Conservation (phyloP, 768 basidiomycete genomes). For the Suillus discolor region DNA sequence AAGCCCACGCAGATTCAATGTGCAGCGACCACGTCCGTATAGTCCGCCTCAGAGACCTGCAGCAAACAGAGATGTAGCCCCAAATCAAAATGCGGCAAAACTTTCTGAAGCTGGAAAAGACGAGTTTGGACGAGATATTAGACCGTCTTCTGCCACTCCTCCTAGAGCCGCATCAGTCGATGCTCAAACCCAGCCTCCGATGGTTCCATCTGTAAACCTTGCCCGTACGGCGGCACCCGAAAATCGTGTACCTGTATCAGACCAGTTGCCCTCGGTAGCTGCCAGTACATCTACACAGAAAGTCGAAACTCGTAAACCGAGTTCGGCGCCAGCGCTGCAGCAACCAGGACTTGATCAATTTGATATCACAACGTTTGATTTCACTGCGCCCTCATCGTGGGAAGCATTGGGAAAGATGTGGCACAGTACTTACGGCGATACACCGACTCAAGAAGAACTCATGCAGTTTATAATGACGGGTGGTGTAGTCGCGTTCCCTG, state of each 20-base stretch:
- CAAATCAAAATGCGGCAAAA: constrained; percentile 30
- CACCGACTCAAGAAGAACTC: constrained; percentile 74
- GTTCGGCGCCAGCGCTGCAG: constrained; percentile 42
- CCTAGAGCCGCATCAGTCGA: constrained; percentile 30
- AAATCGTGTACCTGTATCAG: constrained; percentile 49
- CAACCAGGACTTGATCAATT: constrained; percentile 63
- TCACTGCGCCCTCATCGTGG: constrained; percentile 75
- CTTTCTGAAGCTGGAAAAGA: constrained; percentile 55
- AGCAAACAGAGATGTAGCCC: constrained; percentile 29
- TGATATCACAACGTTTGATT: constrained; percentile 74
- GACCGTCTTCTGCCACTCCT: constrained; percentile 48
- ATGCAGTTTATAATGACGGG: constrained; percentile 69
- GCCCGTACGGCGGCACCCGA: constrained; percentile 46
- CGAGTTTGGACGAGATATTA: constrained; percentile 86
- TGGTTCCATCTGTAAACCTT: constrained; percentile 42
- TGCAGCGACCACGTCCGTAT: constrained; percentile 54
- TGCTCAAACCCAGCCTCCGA: constrained; percentile 31
- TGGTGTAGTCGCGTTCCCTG: constrained; percentile 24
- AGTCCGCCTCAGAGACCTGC: constrained; percentile 60
- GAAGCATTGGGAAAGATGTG: constrained; percentile 80
- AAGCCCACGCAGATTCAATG: constrained; percentile 67
- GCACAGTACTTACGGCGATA: constrained; percentile 64
- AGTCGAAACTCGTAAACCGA: constrained; percentile 31
- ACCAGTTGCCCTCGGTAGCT: constrained; percentile 47
- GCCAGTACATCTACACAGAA: constrained; percentile 58